Evolutionary conservation across 192 early-diverging fungal species (phyloP).

Genomic region (Glomus cerebriforme): DNA sequence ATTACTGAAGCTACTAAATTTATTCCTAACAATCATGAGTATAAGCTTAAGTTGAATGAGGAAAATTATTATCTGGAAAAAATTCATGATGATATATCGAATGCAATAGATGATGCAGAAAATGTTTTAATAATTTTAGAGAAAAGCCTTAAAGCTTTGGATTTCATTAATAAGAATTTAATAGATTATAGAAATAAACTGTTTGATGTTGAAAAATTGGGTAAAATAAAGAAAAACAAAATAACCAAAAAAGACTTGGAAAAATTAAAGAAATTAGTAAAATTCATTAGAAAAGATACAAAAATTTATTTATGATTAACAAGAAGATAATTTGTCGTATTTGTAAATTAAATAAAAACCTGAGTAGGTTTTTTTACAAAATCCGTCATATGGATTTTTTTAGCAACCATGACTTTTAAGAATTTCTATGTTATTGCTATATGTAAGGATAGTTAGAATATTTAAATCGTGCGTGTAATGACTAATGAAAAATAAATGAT

Average conservation of each 20-base stretch:
- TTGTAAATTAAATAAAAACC: too few relatives aligned
- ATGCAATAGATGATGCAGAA: background rate
- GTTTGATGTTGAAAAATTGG: background rate
- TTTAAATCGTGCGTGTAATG: too few relatives aligned
- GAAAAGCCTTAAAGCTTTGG: background rate
- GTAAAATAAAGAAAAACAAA: background rate
- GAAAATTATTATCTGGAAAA: background rate
- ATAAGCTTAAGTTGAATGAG: background rate
- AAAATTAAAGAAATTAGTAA: constrained; percentile 1
- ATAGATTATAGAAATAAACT: constrained; percentile 13
- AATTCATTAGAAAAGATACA: background rate
- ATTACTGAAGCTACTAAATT: constrained; percentile 1
- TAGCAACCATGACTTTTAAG: too few relatives aligned
- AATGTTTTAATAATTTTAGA: background rate
- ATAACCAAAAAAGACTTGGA: background rate
- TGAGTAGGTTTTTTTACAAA: too few relatives aligned
- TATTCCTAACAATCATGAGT: background rate
- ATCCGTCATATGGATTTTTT: too few relatives aligned
- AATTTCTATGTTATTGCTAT: too few relatives aligned
- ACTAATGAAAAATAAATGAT: too few relatives aligned
- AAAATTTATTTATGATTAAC: too few relatives aligned
- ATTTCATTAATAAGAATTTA: constrained; percentile 1
- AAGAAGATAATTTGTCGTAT: too few relatives aligned
- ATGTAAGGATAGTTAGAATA: too few relatives aligned
- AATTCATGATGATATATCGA: background rate